Evolutionary conservation across 2,329 filamentous ascomycete species (phyloP).

Genomic region (Periglandula ipomoeae): DNA sequence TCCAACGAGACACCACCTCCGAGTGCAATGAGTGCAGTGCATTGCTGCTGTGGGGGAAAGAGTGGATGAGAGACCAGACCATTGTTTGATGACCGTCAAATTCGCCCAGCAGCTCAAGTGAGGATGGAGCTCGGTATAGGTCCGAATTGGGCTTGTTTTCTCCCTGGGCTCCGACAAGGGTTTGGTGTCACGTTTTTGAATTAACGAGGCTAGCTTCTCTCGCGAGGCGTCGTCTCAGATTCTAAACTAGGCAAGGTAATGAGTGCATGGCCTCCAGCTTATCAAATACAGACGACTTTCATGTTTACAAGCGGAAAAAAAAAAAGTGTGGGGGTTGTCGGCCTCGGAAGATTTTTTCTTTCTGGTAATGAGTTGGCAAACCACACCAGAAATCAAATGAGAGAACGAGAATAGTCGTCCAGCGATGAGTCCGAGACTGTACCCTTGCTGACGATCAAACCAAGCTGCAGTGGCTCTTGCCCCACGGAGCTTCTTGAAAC

Average conservation of each 20-base stretch:
- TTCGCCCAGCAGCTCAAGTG: background rate
- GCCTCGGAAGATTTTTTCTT: too few relatives aligned
- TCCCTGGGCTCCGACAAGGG: background rate
- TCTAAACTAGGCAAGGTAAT: background rate
- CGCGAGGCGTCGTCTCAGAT: conserved; percentile 5
- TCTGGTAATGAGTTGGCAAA: too few relatives aligned
- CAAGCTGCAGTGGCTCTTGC: too few relatives aligned
- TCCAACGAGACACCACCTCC: too few relatives aligned
- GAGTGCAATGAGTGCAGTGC: background rate
- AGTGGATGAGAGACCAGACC: background rate
- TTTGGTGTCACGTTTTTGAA: background rate
- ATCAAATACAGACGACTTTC: too few relatives aligned
- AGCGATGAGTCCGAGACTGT: too few relatives aligned
- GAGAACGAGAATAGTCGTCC: too few relatives aligned
- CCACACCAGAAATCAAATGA: too few relatives aligned
- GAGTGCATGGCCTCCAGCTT: conserved; percentile 1
- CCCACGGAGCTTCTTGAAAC: too few relatives aligned
- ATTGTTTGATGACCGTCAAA: background rate
- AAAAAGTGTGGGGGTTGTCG: too few relatives aligned
- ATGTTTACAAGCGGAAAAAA: too few relatives aligned
- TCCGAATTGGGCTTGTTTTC: background rate
- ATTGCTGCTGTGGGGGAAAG: background rate
- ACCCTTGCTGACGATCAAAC: too few relatives aligned
- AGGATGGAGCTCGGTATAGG: conserved; percentile 1
- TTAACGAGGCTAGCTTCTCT: conserved; percentile 1